A percentile compares a stretch with the other conserved stretches of the same genome.
Conservation (phyloP, 768 basidiomycete genomes). For the Mycena capillaripes region DNA sequence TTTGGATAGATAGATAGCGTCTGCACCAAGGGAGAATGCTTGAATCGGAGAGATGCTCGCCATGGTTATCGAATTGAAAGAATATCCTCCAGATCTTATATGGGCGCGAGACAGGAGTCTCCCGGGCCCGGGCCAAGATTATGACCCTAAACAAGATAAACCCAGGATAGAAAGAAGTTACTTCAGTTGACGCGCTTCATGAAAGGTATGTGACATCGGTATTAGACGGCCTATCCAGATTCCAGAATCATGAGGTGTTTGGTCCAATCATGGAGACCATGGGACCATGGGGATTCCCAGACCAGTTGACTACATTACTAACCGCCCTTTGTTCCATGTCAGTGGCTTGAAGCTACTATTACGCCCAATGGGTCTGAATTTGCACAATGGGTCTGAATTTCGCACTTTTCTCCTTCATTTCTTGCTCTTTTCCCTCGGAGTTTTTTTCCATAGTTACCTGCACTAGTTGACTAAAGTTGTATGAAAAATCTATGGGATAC, state of each 20-base stretch:
- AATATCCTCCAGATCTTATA: constrained; percentile 2
- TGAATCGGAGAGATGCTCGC: constrained; percentile 40
- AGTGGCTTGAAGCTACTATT: too few species aligned
- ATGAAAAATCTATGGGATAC: too few species aligned
- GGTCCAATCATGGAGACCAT: too few species aligned
- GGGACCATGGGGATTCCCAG: too few species aligned
- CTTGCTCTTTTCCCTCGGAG: too few species aligned
- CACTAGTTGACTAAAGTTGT: too few species aligned
- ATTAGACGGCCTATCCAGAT: not conserved
- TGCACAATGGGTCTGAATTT: too few species aligned
- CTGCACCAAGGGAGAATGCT: constrained; percentile 46
- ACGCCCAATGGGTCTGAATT: too few species aligned
- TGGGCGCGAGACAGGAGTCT: not conserved
- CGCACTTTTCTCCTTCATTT: too few species aligned
- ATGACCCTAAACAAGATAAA: not conserved
- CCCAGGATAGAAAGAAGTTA: not conserved
- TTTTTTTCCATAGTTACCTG: too few species aligned
- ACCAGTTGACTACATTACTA: too few species aligned
- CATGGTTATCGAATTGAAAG: constrained; percentile 1
- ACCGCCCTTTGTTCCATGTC: too few species aligned
- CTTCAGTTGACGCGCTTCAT: not conserved
- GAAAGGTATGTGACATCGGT: not conserved
- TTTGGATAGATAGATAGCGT: constrained; percentile 51
- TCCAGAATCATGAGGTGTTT: not conserved
- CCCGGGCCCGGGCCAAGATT: not conserved